Conservation (phyloP, 768 basidiomycete species). For the Leccinum subtestaceum region DNA sequence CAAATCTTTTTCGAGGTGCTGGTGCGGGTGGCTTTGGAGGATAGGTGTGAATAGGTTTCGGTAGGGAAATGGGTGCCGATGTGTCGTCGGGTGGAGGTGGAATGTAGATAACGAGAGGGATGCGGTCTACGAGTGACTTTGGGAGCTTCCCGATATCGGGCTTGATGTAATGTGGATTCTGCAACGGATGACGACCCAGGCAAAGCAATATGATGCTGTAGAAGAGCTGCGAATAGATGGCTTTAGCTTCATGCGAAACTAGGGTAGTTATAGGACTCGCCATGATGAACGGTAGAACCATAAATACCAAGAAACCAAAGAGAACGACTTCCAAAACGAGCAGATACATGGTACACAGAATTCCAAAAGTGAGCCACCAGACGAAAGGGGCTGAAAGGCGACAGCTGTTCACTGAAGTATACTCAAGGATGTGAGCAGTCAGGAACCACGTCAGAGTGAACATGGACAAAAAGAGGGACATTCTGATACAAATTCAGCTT, state of each 20-base stretch:
- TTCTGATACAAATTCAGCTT: slow-evolving; percentile 30
- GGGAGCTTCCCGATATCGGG: slow-evolving; percentile 78
- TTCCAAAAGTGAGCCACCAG: slow-evolving; percentile 85
- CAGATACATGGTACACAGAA: slow-evolving; percentile 76
- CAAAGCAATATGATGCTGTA: slow-evolving; percentile 80
- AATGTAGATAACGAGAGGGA: slow-evolving; percentile 84
- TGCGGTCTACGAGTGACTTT: slow-evolving; percentile 67
- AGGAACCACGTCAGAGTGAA: slow-evolving; percentile 81
- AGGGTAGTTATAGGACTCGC: slow-evolving; percentile 42
- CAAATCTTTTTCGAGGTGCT: slow-evolving; percentile 46
- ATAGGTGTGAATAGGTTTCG: slow-evolving; percentile 53
- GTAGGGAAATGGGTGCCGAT: slow-evolving; percentile 38
- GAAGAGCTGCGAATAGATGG: slow-evolving; percentile 46
- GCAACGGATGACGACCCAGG: slow-evolving; percentile 76
- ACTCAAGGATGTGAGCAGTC: slow-evolving; percentile 75
- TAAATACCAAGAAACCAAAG: slow-evolving; percentile 72
- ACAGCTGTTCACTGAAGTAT: slow-evolving; percentile 73
- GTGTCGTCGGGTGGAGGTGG: slow-evolving; percentile 65
- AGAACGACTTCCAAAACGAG: slow-evolving; percentile 71
- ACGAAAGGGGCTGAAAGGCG: slow-evolving; percentile 72
- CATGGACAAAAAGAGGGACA: slow-evolving; percentile 64
- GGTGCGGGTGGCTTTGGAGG: slow-evolving; percentile 50
- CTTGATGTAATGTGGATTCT: slow-evolving; percentile 68
- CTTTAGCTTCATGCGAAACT: slow-evolving; percentile 4
- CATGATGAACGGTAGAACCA: slow-evolving; percentile 75